These are phyloP conservation scores for Protea cynaroides DNA, from an alignment of 164 flowering plant species.

Conservation along the genomic window DNA sequence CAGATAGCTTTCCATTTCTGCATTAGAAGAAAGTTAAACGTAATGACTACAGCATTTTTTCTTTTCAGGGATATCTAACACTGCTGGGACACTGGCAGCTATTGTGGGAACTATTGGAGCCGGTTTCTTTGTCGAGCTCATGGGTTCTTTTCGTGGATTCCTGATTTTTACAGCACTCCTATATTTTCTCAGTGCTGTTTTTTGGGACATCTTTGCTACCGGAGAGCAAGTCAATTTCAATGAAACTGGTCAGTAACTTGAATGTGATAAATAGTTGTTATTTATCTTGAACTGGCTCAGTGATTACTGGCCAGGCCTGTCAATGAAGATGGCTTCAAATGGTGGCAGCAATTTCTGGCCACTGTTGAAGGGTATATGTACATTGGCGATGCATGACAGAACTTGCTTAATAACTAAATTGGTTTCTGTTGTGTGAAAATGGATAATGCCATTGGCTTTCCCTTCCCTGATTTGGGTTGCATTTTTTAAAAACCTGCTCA, in stretches of 20 bases:
- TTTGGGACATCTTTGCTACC: constrained; percentile 67
- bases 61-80: constrained; percentile 68
- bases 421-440: no score
- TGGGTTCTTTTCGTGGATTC: constrained; percentile 88
- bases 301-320: no score
- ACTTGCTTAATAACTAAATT: no score
- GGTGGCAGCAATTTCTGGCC: no score
- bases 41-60: not conserved
- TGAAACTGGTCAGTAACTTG: constrained; percentile 32
- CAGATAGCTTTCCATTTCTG: no score
- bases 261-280: not conserved
- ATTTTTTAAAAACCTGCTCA: no score
- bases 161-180: constrained; percentile 68
- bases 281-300: no score
- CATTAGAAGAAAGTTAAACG: not conserved
- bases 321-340: no score
- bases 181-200: constrained; percentile 68
- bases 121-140: constrained; percentile 80
- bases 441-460: no score
- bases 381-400: no score
- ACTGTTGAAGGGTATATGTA: no score
- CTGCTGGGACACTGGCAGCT: constrained; percentile 91
- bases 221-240: constrained; percentile 81
- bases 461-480: no score
- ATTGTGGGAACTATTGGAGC: constrained; percentile 91